phyloP scores from a whole-genome alignment of 345 rosid genomes.

The Odontarrhena argentea region DNA sequence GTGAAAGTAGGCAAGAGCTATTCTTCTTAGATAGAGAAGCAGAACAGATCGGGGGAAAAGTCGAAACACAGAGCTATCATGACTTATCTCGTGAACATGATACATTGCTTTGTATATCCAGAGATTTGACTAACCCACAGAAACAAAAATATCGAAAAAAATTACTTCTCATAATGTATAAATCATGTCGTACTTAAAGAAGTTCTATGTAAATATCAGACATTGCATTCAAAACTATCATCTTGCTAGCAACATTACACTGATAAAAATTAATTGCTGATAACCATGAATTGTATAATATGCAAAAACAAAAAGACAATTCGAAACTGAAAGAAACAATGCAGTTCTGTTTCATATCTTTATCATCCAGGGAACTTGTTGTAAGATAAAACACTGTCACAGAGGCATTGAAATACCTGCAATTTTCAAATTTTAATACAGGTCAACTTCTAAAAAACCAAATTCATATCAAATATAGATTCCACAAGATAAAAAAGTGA shows the following conservation, averaged over 20 bases:
- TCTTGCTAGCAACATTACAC: background rate
- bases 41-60: too few species aligned
- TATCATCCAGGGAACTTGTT: conserved; percentile 17
- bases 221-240: background rate
- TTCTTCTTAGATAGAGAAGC: too few species aligned
- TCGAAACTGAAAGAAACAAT: background rate
- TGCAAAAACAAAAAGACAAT: background rate
- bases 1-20: conserved; percentile 10
- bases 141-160: background rate
- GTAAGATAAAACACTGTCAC: conserved; percentile 31
- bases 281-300: conserved; percentile 2
- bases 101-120: background rate
- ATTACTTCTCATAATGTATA: background rate
- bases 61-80: too few species aligned
- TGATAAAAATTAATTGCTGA: background rate
- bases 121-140: background rate
- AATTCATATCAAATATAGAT: background rate
- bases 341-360: conserved; percentile 18
- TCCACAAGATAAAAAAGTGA: background rate
- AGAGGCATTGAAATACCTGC: conserved; percentile 43
- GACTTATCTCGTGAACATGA: too few species aligned
- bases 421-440: background rate
- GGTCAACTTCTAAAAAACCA: background rate
- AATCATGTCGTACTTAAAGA: background rate
- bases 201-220: background rate